Evolutionary conservation across 2,329 filamentous ascomycete species (phyloP).

Genomic region (Akanthomyces dipterigenus): DNA sequence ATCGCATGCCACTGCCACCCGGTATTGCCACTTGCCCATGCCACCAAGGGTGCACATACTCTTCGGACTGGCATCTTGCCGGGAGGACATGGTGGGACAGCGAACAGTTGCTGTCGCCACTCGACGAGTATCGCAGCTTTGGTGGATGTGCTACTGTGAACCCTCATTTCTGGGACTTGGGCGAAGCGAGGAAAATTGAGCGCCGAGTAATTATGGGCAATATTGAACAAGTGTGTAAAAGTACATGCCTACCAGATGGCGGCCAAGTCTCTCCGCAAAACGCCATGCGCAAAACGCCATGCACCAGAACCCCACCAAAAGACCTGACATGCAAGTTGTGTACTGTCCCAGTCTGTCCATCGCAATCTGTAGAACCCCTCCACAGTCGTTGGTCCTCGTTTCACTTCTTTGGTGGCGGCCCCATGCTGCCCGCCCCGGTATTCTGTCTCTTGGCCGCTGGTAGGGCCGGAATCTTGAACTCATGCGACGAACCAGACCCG

Average conservation of each 20-base stretch:
- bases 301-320: not conserved
- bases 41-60: no score
- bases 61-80: not conserved
- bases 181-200: not conserved
- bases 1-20: not conserved
- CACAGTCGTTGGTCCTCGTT: not conserved
- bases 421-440: constrained; percentile 50
- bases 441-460: constrained; percentile 69
- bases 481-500: constrained; percentile 28
- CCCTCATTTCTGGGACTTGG: no score
- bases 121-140: not conserved
- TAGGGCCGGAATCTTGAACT: constrained; percentile 77
- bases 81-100: not conserved
- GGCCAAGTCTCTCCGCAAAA: not conserved
- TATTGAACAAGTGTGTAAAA: not conserved
- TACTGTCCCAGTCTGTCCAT: not conserved
- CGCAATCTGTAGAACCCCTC: not conserved
- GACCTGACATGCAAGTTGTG: no score
- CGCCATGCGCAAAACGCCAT: not conserved
- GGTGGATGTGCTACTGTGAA: not conserved
- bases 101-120: not conserved
- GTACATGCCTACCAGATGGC: not conserved
- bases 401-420: constrained; percentile 11
- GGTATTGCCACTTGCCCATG: not conserved
- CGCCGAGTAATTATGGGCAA: not conserved